Percentiles rank a stretch among this genome's conserved stretches.
Conservation (phyloP, 2,329 filamentous ascomycete species). For the Fusarium praegraminearum region DNA sequence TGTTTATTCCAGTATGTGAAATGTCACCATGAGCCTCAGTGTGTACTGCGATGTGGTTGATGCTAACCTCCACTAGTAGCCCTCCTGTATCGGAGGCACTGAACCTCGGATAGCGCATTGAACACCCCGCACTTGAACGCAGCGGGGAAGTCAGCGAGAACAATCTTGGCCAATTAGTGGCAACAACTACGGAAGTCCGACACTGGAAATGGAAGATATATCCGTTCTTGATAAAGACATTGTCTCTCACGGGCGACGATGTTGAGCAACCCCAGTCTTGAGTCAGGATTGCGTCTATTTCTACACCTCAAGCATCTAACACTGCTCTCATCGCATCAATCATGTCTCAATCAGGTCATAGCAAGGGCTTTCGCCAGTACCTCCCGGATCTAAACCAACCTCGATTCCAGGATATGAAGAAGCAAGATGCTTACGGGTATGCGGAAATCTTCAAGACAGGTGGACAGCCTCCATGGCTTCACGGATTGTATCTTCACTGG, state of each 20-base stretch:
- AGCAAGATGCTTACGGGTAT: constrained; percentile 73
- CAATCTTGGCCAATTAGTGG: not conserved
- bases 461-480: constrained; percentile 74
- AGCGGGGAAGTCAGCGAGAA: not conserved
- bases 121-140: constrained; percentile 2
- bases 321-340: not conserved
- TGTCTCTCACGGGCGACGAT: not conserved
- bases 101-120: constrained; percentile 1
- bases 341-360: not conserved
- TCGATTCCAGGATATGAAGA: constrained; percentile 58
- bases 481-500: constrained; percentile 71
- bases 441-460: constrained; percentile 69
- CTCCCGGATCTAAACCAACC: constrained; percentile 4
- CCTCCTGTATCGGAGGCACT: constrained; percentile 14
- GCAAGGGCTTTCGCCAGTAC: constrained; percentile 14
- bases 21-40: not conserved
- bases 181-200: rapidly evolving
- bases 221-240: not conserved
- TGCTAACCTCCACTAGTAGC: not conserved
- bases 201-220: constrained; percentile 5
- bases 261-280: too few species aligned
- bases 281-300: not conserved
- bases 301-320: too few species aligned
- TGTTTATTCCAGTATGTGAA: rapidly evolving
- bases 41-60: not conserved